Evolutionary conservation across 106 monocot species (phyloP), one percentile per base, ranked within the genome.

Genomic region (Vanilla planifolia): DNA sequence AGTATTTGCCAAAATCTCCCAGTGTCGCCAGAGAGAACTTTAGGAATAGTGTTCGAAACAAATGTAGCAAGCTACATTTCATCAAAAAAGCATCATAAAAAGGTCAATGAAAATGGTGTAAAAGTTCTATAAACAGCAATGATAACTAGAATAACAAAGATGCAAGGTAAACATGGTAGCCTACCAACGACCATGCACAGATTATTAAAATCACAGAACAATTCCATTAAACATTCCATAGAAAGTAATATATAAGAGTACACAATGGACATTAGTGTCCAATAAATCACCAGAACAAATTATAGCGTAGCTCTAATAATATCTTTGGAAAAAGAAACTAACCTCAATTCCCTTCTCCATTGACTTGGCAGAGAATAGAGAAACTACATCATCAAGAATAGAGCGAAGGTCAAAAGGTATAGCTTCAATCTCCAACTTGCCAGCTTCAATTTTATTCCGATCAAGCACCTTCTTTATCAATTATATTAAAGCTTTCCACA

Each of bases 381-480:
- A 98, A 34, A 98, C 69, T 41, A 92, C 87, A 55, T 98, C 91
- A 75, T 98, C 96, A 16, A 98, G 62, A 52, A 82, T 73, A 21
- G 91, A 81, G 42, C 96, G 64, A 21, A 87, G 64, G 74, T 92
- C 78, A 77, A 98, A 98, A 41, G 91, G 85, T 20, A 98, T 88
- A 0, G 84, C 69, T 55, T 98, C 96, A 24, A 98, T 68, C 59
- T 98, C 91, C 44, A 98, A 73, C 57, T 88, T 98, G 22, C 96
- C 91, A 48, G 96, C 87, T 77, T 98, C 96, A 59, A 98, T 98
- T 71, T 98, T 98, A 25, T 91, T 84, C 25, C 96, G 73, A 52
- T 98, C 96, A 70, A 98, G 91, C 13, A 98, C 87, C 79, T 98
- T 91, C 64, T 98, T 98, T 39, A 98, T 98, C 23, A 98, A 69